A percentile compares a stretch with the other conserved stretches of the same genome.
These are phyloP conservation scores for Globisporangium ultimum DNA, from an alignment of 352 stramenopile species.

Conservation along the genomic window DNA sequence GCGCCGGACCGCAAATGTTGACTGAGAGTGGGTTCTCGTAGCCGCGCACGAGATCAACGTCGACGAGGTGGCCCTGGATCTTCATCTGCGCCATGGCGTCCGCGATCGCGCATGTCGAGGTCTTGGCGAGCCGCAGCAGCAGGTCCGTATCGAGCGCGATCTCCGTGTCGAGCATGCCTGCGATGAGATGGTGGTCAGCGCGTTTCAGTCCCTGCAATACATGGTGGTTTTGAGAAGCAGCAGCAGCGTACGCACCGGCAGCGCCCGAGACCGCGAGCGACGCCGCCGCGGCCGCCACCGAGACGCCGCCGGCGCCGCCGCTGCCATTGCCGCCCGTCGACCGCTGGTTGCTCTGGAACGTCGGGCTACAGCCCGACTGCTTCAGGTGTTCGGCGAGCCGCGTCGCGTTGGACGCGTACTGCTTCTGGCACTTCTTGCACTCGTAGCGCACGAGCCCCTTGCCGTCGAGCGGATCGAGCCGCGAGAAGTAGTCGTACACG, in stretches of 20 bases:
- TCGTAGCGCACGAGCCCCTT: conserved; percentile 81
- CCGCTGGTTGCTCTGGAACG: conserved; percentile 83
- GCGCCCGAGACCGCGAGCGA: conserved; percentile 25
- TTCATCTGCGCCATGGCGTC: conserved; percentile 75
- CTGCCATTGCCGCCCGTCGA: conserved; percentile 9
- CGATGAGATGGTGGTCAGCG: conserved; percentile 46
- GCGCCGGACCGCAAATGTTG: conserved; percentile 73
- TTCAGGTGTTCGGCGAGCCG: conserved; percentile 76
- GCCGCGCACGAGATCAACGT: conserved; percentile 66
- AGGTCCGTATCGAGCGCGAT: conserved; percentile 58
- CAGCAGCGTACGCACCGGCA: conserved; percentile 25
- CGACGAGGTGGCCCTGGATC: conserved; percentile 75
- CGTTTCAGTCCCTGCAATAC: conserved; percentile 42
- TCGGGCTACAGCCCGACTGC: conserved; percentile 61
- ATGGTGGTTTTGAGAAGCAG: conserved; percentile 20
- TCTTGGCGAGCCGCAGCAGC: conserved; percentile 66
- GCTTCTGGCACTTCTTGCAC: conserved; percentile 87
- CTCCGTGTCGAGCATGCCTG: conserved; percentile 67
- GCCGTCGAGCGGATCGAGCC: conserved; percentile 59
- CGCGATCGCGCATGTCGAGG: conserved; percentile 77
- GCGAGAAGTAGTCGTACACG: conserved; percentile 84
- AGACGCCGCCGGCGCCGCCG: conserved; percentile 6
- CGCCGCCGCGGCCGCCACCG: conserved; percentile 18
- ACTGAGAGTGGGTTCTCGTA: conserved; percentile 50
- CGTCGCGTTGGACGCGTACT: conserved; percentile 84